A percentile compares a stretch with the other conserved stretches of the same genome.
These are phyloP conservation scores for Fusarium verrucosum DNA, from an alignment of 2,329 filamentous ascomycete species.

Conservation along the genomic window DNA sequence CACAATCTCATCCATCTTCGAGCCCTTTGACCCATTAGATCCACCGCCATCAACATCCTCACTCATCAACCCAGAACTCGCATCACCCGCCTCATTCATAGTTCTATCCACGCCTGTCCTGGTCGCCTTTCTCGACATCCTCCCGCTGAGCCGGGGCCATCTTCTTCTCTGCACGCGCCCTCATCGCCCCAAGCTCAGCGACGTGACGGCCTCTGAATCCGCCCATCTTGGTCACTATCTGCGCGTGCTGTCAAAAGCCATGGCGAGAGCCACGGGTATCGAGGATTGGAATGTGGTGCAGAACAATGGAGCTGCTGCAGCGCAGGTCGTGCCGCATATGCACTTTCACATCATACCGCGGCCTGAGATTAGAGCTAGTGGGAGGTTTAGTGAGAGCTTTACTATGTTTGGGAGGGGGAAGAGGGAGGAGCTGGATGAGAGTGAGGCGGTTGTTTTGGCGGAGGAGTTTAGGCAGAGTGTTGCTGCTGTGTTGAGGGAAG, in stretches of 20 bases:
- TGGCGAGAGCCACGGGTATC: constrained; percentile 74
- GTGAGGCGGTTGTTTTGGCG: constrained; percentile 72
- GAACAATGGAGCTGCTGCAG: constrained; percentile 90
- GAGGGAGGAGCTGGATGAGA: constrained; percentile 79
- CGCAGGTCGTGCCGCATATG: constrained; percentile 91
- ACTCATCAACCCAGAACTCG: constrained; percentile 46
- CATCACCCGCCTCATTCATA: constrained; percentile 64
- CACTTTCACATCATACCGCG: constrained; percentile 95
- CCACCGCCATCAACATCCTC: constrained; percentile 54
- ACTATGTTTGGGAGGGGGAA: constrained; percentile 83
- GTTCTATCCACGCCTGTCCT: constrained; percentile 81
- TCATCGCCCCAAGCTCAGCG: constrained; percentile 81
- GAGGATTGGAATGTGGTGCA: constrained; percentile 96
- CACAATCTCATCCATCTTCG: constrained; percentile 62
- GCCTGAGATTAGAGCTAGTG: constrained; percentile 70
- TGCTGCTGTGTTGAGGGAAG: constrained; percentile 57
- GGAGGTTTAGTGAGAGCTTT: constrained; percentile 69
- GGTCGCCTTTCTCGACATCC: constrained; percentile 91
- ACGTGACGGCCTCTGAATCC: constrained; percentile 71
- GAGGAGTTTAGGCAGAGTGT: constrained; percentile 61
- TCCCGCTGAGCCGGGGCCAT: constrained; percentile 86
- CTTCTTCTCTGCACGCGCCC: constrained; percentile 80
- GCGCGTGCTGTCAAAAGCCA: constrained; percentile 75
- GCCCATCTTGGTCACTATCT: constrained; percentile 74
- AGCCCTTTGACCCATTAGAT: constrained; percentile 55